phyloP scores from a whole-genome alignment of 2,329 filamentous ascomycete species.

The Epichloe hybrida region DNA sequence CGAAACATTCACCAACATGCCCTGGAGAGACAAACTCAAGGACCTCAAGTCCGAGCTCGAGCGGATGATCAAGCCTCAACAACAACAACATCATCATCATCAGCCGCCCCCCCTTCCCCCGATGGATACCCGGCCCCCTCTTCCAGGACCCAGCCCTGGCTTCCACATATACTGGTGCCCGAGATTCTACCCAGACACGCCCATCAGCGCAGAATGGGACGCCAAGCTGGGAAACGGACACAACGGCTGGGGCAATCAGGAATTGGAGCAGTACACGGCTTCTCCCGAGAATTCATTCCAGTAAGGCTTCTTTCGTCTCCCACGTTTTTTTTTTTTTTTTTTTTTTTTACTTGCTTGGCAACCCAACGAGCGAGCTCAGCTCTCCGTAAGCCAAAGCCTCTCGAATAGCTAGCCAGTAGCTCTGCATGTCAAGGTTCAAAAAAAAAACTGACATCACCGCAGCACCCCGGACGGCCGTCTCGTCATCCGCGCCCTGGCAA shows the following conservation, averaged over 20 bases:
- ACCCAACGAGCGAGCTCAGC: background rate
- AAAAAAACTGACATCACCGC: background rate
- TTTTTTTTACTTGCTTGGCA: background rate
- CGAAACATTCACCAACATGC: constrained; percentile 11
- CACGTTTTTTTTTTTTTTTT: background rate
- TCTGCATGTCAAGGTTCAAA: too few species aligned
- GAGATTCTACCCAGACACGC: constrained; percentile 30
- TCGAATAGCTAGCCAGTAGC: too few species aligned
- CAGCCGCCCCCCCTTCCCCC: constrained; percentile 8
- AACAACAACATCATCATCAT: background rate
- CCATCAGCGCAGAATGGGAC: constrained; percentile 37
- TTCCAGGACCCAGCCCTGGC: constrained; percentile 6
- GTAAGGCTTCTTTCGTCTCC: constrained; percentile 10
- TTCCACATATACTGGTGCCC: constrained; percentile 36
- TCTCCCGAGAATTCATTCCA: constrained; percentile 38
- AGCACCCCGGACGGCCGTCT: constrained; percentile 35
- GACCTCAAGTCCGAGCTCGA: constrained; percentile 26
- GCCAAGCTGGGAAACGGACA: constrained; percentile 40
- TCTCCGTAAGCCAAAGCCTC: too few species aligned
- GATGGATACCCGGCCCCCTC: constrained; percentile 7
- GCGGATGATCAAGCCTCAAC: constrained; percentile 17
- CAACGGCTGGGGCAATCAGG: constrained; percentile 50
- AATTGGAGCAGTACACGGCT: constrained; percentile 43
- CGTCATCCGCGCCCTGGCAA: constrained; percentile 36
- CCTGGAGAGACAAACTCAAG: constrained; percentile 25